Percentiles rank a stretch among this genome's conserved stretches.
These are phyloP conservation scores for Xerocomellus amylosporus DNA, from an alignment of 768 basidiomycete species.

Conservation along the genomic window DNA sequence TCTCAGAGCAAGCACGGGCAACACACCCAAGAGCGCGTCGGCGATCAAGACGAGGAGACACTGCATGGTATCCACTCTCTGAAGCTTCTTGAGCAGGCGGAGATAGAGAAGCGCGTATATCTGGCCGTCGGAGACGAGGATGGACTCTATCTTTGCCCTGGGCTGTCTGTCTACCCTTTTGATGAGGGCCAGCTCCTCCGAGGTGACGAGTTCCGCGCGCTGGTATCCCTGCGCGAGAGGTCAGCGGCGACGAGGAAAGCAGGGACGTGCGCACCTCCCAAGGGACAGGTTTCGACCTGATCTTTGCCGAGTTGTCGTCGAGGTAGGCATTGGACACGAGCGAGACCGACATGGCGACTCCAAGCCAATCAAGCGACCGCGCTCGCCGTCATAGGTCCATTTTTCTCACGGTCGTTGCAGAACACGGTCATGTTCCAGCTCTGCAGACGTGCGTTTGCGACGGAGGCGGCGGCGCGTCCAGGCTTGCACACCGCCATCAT, in stretches of 20 bases:
- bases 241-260: background rate
- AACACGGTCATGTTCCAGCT: slow-evolving; percentile 12
- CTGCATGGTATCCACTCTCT: slow-evolving; percentile 84
- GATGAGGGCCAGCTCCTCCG: slow-evolving; percentile 81
- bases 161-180: slow-evolving; percentile 89
- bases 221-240: slow-evolving; percentile 75
- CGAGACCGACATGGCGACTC: slow-evolving; percentile 59
- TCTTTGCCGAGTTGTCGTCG: slow-evolving; percentile 84
- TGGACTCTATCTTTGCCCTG: slow-evolving; percentile 66
- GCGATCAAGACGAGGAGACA: slow-evolving; percentile 82
- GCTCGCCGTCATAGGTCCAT: slow-evolving; percentile 3
- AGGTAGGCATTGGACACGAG: slow-evolving; percentile 82
- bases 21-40: slow-evolving; percentile 79
- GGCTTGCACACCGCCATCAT: slow-evolving; percentile 62
- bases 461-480: slow-evolving; percentile 38
- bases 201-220: slow-evolving; percentile 84
- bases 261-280: slow-evolving; percentile 73
- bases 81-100: slow-evolving; percentile 81
- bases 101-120: slow-evolving; percentile 88
- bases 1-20: background rate
- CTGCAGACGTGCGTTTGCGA: slow-evolving; percentile 42
- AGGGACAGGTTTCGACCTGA: slow-evolving; percentile 85
- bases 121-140: slow-evolving; percentile 78
- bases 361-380: background rate
- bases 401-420: slow-evolving; percentile 34